These are phyloP conservation scores for Fusarium ramigenum DNA, from an alignment of 2,329 filamentous ascomycete genomes.

Conservation along the genomic window DNA sequence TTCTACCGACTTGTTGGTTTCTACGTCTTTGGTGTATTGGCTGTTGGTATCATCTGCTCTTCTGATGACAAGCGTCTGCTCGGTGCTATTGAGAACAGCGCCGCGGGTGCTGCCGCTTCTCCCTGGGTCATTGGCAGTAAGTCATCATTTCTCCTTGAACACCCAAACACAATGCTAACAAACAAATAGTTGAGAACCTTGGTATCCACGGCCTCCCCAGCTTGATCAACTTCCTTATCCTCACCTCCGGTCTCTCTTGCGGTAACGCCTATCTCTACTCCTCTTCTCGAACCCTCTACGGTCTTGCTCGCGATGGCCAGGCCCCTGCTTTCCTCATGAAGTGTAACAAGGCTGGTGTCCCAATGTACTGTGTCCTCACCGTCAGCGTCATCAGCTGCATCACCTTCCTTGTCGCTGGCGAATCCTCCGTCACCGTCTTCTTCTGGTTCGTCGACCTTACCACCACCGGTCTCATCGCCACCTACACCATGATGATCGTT, in stretches of 20 bases:
- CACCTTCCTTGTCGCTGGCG: slow-evolving; percentile 60
- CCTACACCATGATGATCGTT: slow-evolving; percentile 58
- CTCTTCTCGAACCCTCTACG: slow-evolving; percentile 57
- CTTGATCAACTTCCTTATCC: slow-evolving; percentile 68
- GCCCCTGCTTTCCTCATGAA: slow-evolving; percentile 61
- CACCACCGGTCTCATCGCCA: slow-evolving; percentile 65
- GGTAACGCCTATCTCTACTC: slow-evolving; percentile 61
- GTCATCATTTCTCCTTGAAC: not conserved
- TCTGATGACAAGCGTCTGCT: slow-evolving; percentile 57
- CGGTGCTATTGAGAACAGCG: slow-evolving; percentile 56
- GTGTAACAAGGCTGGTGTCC: slow-evolving; percentile 67
- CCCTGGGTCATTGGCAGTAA: slow-evolving; percentile 65
- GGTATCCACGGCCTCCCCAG: slow-evolving; percentile 61
- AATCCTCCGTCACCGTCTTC: slow-evolving; percentile 58
- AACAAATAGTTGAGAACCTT: slow-evolving; percentile 55
- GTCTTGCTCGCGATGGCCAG: slow-evolving; percentile 57
- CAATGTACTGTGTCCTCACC: slow-evolving; percentile 61
- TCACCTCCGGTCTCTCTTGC: slow-evolving; percentile 59
- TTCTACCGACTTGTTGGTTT: slow-evolving; percentile 78
- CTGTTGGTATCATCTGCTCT: slow-evolving; percentile 63
- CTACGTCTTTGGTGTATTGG: slow-evolving; percentile 73
- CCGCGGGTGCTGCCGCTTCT: slow-evolving; percentile 64
- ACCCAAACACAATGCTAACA: not conserved
- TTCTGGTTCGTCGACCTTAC: slow-evolving; percentile 65
- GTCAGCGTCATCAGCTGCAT: slow-evolving; percentile 60